Percentiles rank a stretch among this genome's conserved stretches.
These are phyloP conservation scores for Voacanga thouarsii DNA, from an alignment of 257 asterid genomes.

Conservation along the genomic window DNA sequence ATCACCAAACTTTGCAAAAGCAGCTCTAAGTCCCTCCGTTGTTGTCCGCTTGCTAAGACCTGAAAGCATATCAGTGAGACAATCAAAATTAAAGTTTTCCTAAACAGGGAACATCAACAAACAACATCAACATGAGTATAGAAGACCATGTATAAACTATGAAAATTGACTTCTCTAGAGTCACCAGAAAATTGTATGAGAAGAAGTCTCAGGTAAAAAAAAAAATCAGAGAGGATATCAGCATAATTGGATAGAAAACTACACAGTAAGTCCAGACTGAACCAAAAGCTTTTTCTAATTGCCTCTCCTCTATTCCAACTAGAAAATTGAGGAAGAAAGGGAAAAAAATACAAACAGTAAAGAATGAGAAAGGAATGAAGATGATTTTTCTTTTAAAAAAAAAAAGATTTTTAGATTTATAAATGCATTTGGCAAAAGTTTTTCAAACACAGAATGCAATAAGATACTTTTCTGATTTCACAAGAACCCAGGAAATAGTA, in stretches of 20 bases:
- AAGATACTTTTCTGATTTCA: neutral
- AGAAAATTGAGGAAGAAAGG: neutral
- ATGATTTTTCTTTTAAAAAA: neutral
- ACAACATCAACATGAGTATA: neutral
- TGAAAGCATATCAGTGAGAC: constrained; percentile 30
- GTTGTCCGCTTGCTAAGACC: constrained; percentile 95
- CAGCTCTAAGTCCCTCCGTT: constrained; percentile 65
- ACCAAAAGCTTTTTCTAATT: neutral
- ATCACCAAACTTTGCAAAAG: constrained; percentile 75
- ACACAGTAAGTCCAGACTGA: neutral
- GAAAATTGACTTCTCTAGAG: neutral
- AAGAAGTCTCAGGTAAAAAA: neutral
- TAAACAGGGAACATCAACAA: neutral
- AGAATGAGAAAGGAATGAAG: neutral
- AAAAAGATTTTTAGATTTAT: neutral
- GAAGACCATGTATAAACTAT: neutral
- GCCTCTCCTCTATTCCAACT: neutral
- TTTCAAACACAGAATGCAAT: neutral
- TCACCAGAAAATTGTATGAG: neutral
- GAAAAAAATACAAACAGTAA: neutral
- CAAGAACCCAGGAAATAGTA: neutral
- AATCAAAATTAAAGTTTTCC: constrained; percentile 1
- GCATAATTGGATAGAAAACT: neutral
- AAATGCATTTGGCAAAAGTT: neutral
- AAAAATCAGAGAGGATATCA: neutral